Evolutionary conservation across 805 yeast species (phyloP).

Genomic region (Ogataea neopini): DNA sequence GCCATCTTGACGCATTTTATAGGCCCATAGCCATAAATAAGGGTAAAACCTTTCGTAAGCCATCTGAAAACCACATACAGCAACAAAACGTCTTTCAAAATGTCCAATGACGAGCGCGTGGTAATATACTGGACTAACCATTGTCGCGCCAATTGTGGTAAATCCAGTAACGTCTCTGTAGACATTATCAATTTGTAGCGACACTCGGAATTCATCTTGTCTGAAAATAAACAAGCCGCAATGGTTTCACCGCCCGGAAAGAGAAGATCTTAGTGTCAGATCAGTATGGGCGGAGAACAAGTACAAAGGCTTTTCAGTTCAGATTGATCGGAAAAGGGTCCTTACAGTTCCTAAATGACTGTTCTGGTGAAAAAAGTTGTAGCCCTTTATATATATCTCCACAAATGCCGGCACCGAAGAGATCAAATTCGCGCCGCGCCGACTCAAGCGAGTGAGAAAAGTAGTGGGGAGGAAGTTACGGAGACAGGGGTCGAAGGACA

Average conservation of each 20-base stretch:
- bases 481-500: too few relatives aligned
- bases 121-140: constrained; percentile 8
- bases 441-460: neutral
- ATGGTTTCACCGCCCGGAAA: constrained; percentile 1
- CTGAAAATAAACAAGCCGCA: neutral
- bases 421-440: neutral
- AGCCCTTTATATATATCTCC: constrained; percentile 1
- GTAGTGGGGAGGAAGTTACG: neutral
- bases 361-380: neutral
- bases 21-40: constrained; percentile 31
- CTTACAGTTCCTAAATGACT: neutral
- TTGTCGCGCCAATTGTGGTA: neutral
- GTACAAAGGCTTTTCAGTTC: too few relatives aligned
- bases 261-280: neutral
- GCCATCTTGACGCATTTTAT: constrained; percentile 10
- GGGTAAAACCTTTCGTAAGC: constrained; percentile 2
- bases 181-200: neutral
- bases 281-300: neutral
- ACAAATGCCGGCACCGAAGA: constrained; percentile 6
- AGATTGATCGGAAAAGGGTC: neutral
- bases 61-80: constrained; percentile 11
- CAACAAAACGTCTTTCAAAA: constrained; percentile 13
- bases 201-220: neutral
- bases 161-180: neutral
- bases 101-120: constrained; percentile 7